Evolutionary conservation across 768 basidiomycete genomes (phyloP).

Genomic region (Xerocomellus chrysenteron): DNA sequence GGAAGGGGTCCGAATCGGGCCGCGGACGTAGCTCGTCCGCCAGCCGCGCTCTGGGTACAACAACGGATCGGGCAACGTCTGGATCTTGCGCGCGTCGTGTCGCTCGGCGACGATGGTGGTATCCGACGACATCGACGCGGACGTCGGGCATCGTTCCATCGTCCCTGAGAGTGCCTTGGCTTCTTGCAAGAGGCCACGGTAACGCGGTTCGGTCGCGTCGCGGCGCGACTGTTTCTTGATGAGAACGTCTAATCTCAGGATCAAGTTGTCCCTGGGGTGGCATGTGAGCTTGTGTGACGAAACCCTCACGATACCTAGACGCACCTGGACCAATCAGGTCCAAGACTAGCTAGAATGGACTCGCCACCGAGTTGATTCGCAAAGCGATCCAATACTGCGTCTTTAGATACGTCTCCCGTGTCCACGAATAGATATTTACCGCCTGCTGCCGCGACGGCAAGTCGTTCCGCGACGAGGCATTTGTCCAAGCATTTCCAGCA

Average conservation of each 20-base stretch:
- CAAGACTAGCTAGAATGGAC: constrained; percentile 38
- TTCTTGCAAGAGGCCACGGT: constrained; percentile 47
- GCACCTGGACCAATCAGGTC: constrained; percentile 59
- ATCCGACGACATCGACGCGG: constrained; percentile 15
- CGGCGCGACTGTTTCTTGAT: constrained; percentile 27
- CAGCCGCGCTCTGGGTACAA: constrained; percentile 36
- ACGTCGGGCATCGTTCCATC: constrained; percentile 15
- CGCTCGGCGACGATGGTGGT: constrained; percentile 37
- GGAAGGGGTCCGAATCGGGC: constrained; percentile 59
- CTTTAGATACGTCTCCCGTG: constrained; percentile 51
- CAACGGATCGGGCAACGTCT: constrained; percentile 46
- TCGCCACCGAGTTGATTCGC: constrained; percentile 47
- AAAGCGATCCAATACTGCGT: constrained; percentile 63
- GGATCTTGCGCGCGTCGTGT: constrained; percentile 38
- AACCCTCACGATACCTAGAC: constrained; percentile 13
- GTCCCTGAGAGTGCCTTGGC: constrained; percentile 26
- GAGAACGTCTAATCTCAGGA: constrained; percentile 33
- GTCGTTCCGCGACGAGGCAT: constrained; percentile 71
- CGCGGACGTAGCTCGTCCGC: constrained; percentile 33
- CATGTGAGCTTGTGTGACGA: background rate
- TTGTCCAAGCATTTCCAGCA: constrained; percentile 82
- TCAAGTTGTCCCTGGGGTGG: constrained; percentile 17
- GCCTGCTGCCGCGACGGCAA: constrained; percentile 42
- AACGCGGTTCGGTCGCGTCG: constrained; percentile 46
- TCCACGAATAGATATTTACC: constrained; percentile 44